phyloP scores from a whole-genome alignment of 2,329 filamentous ascomycete species.

The Calonectria multiphialidica region DNA sequence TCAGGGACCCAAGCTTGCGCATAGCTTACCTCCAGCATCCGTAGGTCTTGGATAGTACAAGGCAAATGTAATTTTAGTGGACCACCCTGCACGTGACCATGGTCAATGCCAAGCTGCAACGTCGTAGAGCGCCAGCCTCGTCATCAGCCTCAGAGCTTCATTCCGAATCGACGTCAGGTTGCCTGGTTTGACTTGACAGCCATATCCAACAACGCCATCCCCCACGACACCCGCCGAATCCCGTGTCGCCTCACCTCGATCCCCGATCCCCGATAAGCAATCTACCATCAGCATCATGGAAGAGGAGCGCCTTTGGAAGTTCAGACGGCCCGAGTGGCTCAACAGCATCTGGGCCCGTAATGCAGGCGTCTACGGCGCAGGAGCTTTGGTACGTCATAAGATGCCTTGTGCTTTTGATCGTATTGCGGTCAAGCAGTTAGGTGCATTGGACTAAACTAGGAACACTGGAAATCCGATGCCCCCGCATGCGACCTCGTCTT shows the following conservation, averaged over 20 bases:
- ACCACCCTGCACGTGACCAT: slow-evolving; percentile 30
- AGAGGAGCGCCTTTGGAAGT: slow-evolving; percentile 77
- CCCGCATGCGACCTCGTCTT: background rate
- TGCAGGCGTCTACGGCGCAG: slow-evolving; percentile 72
- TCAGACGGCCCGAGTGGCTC: slow-evolving; percentile 74
- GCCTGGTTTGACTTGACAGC: slow-evolving; percentile 24
- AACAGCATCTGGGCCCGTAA: slow-evolving; percentile 74
- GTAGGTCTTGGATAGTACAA: background rate
- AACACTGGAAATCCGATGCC: background rate
- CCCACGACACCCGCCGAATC: slow-evolving; percentile 18
- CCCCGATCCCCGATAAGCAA: background rate
- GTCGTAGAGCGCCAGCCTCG: slow-evolving; percentile 38
- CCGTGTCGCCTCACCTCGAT: background rate
- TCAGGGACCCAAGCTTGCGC: background rate
- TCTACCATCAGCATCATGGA: slow-evolving; percentile 58
- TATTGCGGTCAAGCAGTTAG: background rate
- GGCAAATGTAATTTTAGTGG: background rate
- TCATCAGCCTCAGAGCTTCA: slow-evolving; percentile 40
- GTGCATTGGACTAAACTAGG: background rate
- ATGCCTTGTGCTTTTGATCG: background rate
- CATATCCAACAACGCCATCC: slow-evolving; percentile 28
- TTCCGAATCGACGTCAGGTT: slow-evolving; percentile 18
- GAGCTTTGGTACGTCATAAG: slow-evolving; percentile 67
- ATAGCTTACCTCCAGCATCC: background rate
- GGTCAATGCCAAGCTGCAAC: slow-evolving; percentile 24